Evolutionary conservation across 495 filamentous ascomycete species (phyloP).

Genomic region (Neurospora sp.): DNA sequence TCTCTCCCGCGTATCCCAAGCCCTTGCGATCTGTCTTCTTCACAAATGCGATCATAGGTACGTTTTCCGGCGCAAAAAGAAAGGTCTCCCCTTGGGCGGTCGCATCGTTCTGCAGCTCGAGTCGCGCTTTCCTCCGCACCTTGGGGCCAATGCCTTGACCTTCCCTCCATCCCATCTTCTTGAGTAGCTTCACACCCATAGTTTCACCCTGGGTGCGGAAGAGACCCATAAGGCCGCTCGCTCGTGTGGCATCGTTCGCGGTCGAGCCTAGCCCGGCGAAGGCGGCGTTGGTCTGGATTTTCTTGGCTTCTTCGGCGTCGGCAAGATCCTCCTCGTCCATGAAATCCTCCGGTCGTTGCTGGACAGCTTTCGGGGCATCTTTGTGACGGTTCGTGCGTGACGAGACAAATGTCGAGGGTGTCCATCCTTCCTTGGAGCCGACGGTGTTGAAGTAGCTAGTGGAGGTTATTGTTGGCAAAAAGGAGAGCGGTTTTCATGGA

Average conservation of each 20-base stretch:
- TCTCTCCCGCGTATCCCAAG: conserved; percentile 66
- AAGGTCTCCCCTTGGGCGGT: conserved; percentile 44
- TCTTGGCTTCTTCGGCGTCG: conserved; percentile 68
- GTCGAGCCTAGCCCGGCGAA: conserved; percentile 74
- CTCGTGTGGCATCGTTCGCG: conserved; percentile 44
- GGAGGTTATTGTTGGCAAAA: background rate
- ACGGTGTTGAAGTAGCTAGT: conserved; percentile 92
- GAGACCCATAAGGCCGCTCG: conserved; percentile 57
- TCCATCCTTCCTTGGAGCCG: conserved; percentile 97
- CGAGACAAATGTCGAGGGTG: conserved; percentile 81
- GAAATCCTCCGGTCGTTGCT: conserved; percentile 77
- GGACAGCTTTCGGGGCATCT: conserved; percentile 40
- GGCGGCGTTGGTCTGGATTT: conserved; percentile 56
- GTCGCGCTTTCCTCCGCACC: conserved; percentile 62
- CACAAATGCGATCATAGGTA: conserved; percentile 61
- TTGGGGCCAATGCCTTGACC: conserved; percentile 90
- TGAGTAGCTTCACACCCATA: conserved; percentile 78
- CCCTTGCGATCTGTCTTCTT: conserved; percentile 75
- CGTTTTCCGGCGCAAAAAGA: conserved; percentile 85
- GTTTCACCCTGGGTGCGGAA: conserved; percentile 70
- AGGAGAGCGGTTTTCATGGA: background rate
- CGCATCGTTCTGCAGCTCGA: conserved; percentile 44
- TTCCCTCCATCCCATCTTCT: conserved; percentile 92
- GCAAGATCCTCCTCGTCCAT: conserved; percentile 98
- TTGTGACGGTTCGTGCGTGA: conserved; percentile 72